Percentiles rank a stretch among this genome's conserved stretches.
phyloP scores from a whole-genome alignment of 371 early-diverging fungal species.

The Capillidium heterosporum region DNA sequence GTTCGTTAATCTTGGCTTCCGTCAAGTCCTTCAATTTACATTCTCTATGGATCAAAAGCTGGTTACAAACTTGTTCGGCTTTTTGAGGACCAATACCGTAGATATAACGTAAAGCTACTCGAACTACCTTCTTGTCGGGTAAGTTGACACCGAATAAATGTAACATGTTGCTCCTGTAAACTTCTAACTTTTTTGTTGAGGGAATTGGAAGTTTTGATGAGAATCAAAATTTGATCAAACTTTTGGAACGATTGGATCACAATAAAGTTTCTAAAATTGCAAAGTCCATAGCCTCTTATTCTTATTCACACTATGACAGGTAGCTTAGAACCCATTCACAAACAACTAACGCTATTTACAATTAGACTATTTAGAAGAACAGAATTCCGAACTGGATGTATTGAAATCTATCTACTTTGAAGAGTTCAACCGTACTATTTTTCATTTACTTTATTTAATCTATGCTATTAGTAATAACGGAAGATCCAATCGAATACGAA shows the following conservation, averaged over 20 bases:
- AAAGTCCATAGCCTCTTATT: no score
- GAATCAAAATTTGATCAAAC: no score
- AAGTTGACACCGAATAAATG: conserved; percentile 85
- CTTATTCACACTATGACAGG: neutral
- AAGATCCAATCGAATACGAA: conserved; percentile 7
- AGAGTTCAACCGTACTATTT: conserved; percentile 51
- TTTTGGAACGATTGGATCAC: no score
- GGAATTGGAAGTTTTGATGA: no score
- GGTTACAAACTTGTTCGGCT: conserved; percentile 52
- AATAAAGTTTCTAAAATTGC: no score
- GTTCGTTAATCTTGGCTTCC: conserved; percentile 70
- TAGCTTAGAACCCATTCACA: neutral
- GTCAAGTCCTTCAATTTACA: conserved; percentile 65
- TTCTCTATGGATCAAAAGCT: conserved; percentile 54
- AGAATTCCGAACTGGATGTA: conserved; percentile 75
- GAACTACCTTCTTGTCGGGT: conserved; percentile 65
- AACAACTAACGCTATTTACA: neutral
- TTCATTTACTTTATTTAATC: conserved; percentile 15
- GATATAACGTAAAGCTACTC: conserved; percentile 52
- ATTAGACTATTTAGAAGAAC: conserved; percentile 55
- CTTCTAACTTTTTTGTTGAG: no score
- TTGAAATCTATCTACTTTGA: conserved; percentile 83
- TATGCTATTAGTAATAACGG: conserved; percentile 5
- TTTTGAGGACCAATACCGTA: conserved; percentile 81
- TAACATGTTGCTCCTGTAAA: conserved; percentile 27